These are phyloP conservation scores for Syzygium jambos DNA, from an alignment of 345 rosid genomes.

Conservation along the genomic window DNA sequence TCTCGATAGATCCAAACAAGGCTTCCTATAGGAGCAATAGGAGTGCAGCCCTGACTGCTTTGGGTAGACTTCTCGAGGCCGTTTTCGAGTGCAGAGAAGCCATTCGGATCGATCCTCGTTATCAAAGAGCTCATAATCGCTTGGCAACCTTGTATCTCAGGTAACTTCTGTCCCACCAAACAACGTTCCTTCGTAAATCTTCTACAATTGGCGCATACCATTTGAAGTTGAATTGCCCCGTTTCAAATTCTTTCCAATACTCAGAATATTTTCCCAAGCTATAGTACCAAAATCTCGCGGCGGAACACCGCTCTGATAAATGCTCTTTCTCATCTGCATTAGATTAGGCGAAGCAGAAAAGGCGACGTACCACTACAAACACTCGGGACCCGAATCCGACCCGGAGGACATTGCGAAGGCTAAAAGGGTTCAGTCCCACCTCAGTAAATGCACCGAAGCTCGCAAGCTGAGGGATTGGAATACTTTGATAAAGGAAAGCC, in stretches of 20 bases:
- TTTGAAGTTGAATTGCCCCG: neutral
- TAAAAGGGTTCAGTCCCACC: slow-evolving; percentile 39
- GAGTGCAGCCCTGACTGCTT: slow-evolving; percentile 82
- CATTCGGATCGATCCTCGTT: slow-evolving; percentile 70
- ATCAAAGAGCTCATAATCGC: slow-evolving; percentile 92
- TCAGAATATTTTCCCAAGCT: neutral
- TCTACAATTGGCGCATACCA: neutral
- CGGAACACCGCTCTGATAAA: neutral
- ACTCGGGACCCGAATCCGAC: slow-evolving; percentile 82
- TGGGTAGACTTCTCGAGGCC: slow-evolving; percentile 81
- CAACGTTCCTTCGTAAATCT: neutral
- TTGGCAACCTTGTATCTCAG: slow-evolving; percentile 75
- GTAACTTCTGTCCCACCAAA: slow-evolving; percentile 14
- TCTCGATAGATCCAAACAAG: slow-evolving; percentile 73
- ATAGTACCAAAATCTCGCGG: neutral
- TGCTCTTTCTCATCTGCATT: neutral
- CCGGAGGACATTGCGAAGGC: slow-evolving; percentile 62
- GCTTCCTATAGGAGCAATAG: slow-evolving; percentile 91
- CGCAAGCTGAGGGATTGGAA: slow-evolving; percentile 67
- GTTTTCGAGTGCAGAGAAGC: slow-evolving; percentile 93
- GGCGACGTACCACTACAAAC: slow-evolving; percentile 76
- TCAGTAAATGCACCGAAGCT: slow-evolving; percentile 66
- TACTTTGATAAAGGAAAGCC: slow-evolving; percentile 41
- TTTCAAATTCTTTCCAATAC: neutral
- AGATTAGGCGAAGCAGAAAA: slow-evolving; percentile 88